Conservation (phyloP, 116 monocot genomes). For the Zostera marina region DNA sequence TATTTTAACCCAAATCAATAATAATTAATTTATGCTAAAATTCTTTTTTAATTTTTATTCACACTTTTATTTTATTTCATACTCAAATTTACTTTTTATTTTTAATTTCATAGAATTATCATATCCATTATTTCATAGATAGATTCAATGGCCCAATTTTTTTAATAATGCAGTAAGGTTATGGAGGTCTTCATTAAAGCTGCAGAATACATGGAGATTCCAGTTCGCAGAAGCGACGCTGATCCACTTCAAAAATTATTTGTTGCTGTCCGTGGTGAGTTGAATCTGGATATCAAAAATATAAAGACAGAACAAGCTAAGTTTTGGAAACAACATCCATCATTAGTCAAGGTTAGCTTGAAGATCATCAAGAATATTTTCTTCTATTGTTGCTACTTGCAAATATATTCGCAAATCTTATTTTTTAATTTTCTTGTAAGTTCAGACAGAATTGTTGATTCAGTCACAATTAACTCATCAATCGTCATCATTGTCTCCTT, state of each 20-base stretch:
- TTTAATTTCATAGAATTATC: no score
- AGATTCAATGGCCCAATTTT: neutral
- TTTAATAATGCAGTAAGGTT: constrained; percentile 62
- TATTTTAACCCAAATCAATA: no score
- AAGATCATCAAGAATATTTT: neutral
- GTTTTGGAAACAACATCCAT: constrained; percentile 99
- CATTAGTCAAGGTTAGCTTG: constrained; percentile 70
- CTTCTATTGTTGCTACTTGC: constrained; percentile 1
- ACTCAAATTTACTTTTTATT: no score
- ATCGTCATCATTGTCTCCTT: constrained; percentile 25
- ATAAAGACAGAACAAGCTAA: constrained; percentile 88
- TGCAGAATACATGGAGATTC: constrained; percentile 95
- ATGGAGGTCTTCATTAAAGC: constrained; percentile 97
- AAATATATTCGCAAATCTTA: neutral
- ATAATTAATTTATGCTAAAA: no score
- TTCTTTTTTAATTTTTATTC: no score
- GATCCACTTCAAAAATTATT: constrained; percentile 80
- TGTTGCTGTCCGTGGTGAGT: constrained; percentile 61
- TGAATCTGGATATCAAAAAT: constrained; percentile 81
- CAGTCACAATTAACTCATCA: constrained; percentile 54
- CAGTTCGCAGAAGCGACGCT: constrained; percentile 78
- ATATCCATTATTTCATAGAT: no score
- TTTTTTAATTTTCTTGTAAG: neutral
- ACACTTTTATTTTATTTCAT: no score
- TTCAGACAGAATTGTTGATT: constrained; percentile 56